phyloP scores from a whole-genome alignment of 257 asterid species.

The Striga asiatica region DNA sequence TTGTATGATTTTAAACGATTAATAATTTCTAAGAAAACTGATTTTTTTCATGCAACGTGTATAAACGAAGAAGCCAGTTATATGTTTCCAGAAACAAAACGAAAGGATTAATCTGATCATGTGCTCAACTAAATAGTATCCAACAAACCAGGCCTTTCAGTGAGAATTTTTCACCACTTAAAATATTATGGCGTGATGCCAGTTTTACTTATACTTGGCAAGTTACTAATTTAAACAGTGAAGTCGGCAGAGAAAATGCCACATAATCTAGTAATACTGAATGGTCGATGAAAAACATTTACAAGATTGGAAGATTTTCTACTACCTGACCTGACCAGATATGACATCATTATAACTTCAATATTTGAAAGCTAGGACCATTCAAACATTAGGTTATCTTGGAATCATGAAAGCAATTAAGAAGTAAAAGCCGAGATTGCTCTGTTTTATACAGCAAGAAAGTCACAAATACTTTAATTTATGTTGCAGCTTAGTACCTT shows the following conservation, averaged over 20 bases:
- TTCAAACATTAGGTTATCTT: background rate
- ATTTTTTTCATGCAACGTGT: background rate
- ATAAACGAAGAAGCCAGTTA: background rate
- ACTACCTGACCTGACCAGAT: background rate
- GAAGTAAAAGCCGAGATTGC: too few species aligned
- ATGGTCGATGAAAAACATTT: background rate
- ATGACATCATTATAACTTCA: background rate
- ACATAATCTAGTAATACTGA: background rate
- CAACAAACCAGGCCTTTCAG: background rate
- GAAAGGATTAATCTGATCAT: background rate
- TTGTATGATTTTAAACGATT: background rate
- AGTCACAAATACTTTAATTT: too few species aligned
- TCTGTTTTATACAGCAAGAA: too few species aligned
- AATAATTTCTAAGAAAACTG: background rate
- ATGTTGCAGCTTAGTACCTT: slow-evolving; percentile 41
- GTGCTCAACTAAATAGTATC: background rate
- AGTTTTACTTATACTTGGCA: background rate
- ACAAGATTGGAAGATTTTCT: too few species aligned
- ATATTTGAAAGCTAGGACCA: background rate
- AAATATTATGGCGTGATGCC: slow-evolving; percentile 1
- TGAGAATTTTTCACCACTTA: background rate
- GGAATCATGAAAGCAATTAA: background rate
- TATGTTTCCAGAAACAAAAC: background rate
- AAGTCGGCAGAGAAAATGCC: background rate
- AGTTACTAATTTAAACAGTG: background rate